Evolutionary conservation across 495 filamentous ascomycete species (phyloP).

Genomic region (Pseudotulostoma volvatum): DNA sequence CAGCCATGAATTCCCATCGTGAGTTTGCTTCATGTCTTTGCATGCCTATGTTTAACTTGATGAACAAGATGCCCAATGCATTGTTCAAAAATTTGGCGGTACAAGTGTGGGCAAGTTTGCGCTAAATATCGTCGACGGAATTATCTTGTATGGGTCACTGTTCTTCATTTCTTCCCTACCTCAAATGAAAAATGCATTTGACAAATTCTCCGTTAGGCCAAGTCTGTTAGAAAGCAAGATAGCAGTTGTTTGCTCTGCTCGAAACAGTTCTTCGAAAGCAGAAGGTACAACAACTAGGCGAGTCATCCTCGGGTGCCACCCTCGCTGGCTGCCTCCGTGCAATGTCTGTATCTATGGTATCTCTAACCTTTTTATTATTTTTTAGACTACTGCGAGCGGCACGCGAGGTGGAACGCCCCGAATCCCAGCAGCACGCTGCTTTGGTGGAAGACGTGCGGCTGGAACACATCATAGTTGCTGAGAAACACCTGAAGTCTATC

Average conservation of each 20-base stretch:
- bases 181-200: not conserved
- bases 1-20: too few species aligned
- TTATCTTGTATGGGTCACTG: constrained; percentile 42
- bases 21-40: too few species aligned
- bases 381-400: constrained; percentile 51
- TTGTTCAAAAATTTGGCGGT: constrained; percentile 79
- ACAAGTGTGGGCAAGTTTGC: constrained; percentile 59
- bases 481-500: constrained; percentile 40
- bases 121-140: constrained; percentile 53
- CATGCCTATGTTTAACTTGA: too few species aligned
- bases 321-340: too few species aligned
- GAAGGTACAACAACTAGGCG: constrained; percentile 92
- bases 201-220: constrained; percentile 44
- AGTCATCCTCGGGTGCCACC: too few species aligned
- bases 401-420: constrained; percentile 45
- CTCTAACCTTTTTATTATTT: too few species aligned
- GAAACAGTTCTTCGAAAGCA: constrained; percentile 76
- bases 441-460: constrained; percentile 58
- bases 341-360: too few species aligned
- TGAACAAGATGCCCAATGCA: constrained; percentile 39
- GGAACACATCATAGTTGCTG: constrained; percentile 55
- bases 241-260: constrained; percentile 82
- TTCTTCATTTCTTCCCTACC: not conserved
- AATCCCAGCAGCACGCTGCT: constrained; percentile 43
- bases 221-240: constrained; percentile 51